Base-by-base conservation (phyloP, 2,329 filamentous ascomycete genomes). In the Tolypocladium nubicola region DNA sequence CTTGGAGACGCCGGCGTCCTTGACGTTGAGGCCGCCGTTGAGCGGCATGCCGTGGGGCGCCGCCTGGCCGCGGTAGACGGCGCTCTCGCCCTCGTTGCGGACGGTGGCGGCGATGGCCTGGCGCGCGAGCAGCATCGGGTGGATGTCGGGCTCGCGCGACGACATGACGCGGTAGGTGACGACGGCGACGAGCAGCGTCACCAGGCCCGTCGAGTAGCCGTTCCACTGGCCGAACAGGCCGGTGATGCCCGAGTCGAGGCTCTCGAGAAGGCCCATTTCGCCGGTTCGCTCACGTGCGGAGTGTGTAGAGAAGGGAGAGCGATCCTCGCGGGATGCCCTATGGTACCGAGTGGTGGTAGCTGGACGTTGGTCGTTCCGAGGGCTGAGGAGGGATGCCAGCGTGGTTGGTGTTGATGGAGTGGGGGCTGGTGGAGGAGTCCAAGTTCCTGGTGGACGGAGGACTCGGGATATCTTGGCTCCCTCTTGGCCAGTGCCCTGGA, bases 41-140 rank as follows among this genome's bases (percentile, higher is more conserved):
- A 96, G 80, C 10, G 88, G 86, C 76, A 90, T 91, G 65, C 91
- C 90, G 73, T 95, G 88, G 23, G 93, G 92, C 8, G 87, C 86
- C 59, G 90, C 87, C 58, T 89, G 84, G n/a, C 88, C 89, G 59
- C 94, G 82, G 73, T 93, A 96, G 60, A 90, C 76, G 52, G 94
- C 86, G 45, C 90, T 96, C 73, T 97, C 89, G 63, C 89, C 88
- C 58, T 88, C 83, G 64, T 93, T 85, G 64, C 94, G 83, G 56
- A 97, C 88, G 14, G 86, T 83, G 10, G 90, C 88, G 54, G 88
- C 81, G 61, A 86, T 80, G 3, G 90, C 84, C 77, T 97, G 94
- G 56, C 93, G 84, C 57, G 89, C 89, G 35, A 99, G 85, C 53
- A 97, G 82, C 72, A 96, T 86, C 39, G 94, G 93, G 72, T 97